Evolutionary conservation across 345 rosid genomes (phyloP), one percentile per base, ranked within the genome.

Genomic region (Litchi chinensis): DNA sequence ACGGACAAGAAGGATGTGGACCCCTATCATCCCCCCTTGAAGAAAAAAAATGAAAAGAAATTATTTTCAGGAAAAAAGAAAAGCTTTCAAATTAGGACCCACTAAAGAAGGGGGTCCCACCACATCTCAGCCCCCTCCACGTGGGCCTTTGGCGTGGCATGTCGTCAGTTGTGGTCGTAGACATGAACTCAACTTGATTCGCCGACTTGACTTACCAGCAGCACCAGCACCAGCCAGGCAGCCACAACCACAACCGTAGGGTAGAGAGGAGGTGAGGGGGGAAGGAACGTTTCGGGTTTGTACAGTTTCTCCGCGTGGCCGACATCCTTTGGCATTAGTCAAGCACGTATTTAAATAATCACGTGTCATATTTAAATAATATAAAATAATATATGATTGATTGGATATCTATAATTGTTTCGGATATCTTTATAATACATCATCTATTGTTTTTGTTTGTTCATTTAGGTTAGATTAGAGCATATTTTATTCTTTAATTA

Each of bases 291-390:
- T 32, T 71, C 68, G 12, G 54, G 63, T 32, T 71, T 71, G 12
- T 54, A 22, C 56, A 11, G 71, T 16, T 46, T 3, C 3, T 32
- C 65, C 74, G 70, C 81, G 81, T 82, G 85, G 82, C 67, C 37
- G 60, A 69, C 79, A 80, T 6, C 67, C 68, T 16, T 76, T 74
- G 74, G 84, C 73, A 67, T 22, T 67, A 70, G 21, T 18, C 77
- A 3, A 32, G 37, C 3, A 32, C 4, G 2, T 32, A 32, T 0
- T 32, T 3, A 43, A 48, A 10, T 72, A 16, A 21, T 5, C 1
- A 74, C 21, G 8, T 26, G 68, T 50, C 54, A 50, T 15, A 32
- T 3, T 32, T 2, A 32, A 32, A 32, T 32, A 3, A 32, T 32
- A 26, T 26, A 26, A 32, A 32, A 32, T 32, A 32, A 32, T 32